Evolutionary conservation across 192 early-diverging fungal species (phyloP).

Genomic region (Borealophlyctis nickersoniae): DNA sequence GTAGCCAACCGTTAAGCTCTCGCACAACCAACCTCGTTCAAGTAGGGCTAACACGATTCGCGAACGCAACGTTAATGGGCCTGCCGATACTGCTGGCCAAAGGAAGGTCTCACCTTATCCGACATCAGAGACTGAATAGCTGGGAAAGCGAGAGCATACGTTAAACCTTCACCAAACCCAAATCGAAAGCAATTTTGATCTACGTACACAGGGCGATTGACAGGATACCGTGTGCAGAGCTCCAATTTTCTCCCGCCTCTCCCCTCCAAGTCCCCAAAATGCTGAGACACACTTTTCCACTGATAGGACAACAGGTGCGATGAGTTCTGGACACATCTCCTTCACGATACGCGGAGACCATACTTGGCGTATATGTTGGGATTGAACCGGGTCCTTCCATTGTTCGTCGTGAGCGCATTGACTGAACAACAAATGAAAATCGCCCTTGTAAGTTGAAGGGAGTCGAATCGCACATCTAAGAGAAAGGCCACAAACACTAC

Average conservation of each 20-base stretch:
- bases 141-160: not conserved
- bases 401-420: constrained; percentile 52
- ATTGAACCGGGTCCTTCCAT: constrained; percentile 53
- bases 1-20: not conserved
- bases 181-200: too few species aligned
- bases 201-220: constrained; percentile 49
- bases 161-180: too few species aligned
- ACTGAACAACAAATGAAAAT: constrained; percentile 13
- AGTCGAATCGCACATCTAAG: too few species aligned
- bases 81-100: constrained; percentile 5
- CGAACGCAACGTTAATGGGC: not conserved
- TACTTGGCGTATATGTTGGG: constrained; percentile 56
- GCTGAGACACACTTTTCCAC: constrained; percentile 29
- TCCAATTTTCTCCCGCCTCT: constrained; percentile 53
- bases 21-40: constrained; percentile 45
- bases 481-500: too few species aligned
- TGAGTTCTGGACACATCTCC: not conserved
- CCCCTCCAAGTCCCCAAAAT: constrained; percentile 65
- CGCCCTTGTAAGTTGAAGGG: too few species aligned
- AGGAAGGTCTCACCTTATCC: constrained; percentile 42
- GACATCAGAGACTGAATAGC: constrained; percentile 61
- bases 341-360: constrained; percentile 3
- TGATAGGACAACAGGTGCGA: not conserved
- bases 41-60: constrained; percentile 46
- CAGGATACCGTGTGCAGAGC: constrained; percentile 58